Base-by-base conservation (phyloP, 176 grass and related monocot genomes). In the Juncus inflexus region DNA sequence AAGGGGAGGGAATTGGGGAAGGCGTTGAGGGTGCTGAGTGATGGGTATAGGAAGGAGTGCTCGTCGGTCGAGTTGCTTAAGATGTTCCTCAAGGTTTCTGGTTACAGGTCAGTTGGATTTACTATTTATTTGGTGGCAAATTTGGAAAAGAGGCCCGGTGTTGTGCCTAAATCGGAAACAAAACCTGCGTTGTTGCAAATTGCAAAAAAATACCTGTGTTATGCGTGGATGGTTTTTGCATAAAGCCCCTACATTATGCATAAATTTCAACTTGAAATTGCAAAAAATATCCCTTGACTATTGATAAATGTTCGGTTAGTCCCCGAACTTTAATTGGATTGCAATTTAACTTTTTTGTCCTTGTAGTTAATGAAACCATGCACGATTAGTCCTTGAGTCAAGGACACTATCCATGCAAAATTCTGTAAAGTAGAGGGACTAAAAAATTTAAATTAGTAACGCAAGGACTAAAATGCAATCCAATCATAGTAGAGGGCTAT, bases 31-130 rank as follows among this genome's bases (percentile, higher is more conserved):
- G 64, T 92, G 76, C 73, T 99, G 73, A 86, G 79, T 64, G 94
- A 99, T 68, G 83, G 83, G 78, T 99, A 99, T 67, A 83, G 80
- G 49, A 99, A 84, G 53, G 82, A 99, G 58, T 99, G 86, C 78
- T 91, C 94, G 58, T 91, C 88, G 13, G 68, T 92, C 69, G 94
- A 99, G 47, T 81, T 92, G 43, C 77, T 99, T 55, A 92, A 99
- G 68, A 99, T 99, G 94, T 99, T 99, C 74, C 72, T 99, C 54
- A 87, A 99, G 58, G 78, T 72, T 61, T 62, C 74, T 73, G 94
- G 94, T n/a, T 80, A 83, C 11, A 89, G 85, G 94, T 99, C 77
- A 40, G 64, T 52, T 70, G 3, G 41, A 47, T 58, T 14, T 74
- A 38, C 45, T 19, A 64, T 63, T 54, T 12, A 52, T 73, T 75